A percentile compares a stretch with the other conserved stretches of the same genome.
Conservation (phyloP, 495 filamentous ascomycete species). For the Tuber microsphaerosporum region DNA sequence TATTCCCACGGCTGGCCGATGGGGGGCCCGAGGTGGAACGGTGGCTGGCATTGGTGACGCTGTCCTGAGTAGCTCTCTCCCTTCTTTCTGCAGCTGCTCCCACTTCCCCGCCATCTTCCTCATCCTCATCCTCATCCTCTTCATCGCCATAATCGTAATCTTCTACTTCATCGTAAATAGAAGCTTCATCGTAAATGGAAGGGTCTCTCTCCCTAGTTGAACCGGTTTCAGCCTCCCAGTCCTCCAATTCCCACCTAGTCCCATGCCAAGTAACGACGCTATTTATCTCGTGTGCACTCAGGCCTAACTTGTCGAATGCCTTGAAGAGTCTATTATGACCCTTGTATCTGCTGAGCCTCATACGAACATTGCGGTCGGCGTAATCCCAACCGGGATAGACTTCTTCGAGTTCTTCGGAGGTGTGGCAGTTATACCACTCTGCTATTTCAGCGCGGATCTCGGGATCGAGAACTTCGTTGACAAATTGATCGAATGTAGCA, state of each 20-base stretch:
- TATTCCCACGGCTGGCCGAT: not conserved
- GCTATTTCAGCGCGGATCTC: conserved; percentile 34
- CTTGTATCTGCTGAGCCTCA: conserved; percentile 28
- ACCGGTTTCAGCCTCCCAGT: not conserved
- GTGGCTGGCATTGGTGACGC: not conserved
- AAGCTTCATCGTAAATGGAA: not conserved
- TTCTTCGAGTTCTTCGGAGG: conserved; percentile 26
- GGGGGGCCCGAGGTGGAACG: not conserved
- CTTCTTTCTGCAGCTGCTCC: not conserved
- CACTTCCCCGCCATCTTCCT: not conserved
- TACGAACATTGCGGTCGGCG: conserved; percentile 21
- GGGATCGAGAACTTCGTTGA: conserved; percentile 25
- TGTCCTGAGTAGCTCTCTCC: not conserved
- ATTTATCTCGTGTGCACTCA: conserved; percentile 31
- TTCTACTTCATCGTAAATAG: not conserved
- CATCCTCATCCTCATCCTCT: not conserved
- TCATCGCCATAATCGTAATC: not conserved
- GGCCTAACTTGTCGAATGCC: conserved; percentile 33
- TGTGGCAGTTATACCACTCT: conserved; percentile 25
- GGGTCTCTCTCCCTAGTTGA: not conserved
- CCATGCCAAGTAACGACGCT: conserved; percentile 32
- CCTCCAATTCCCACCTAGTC: conserved; percentile 21
- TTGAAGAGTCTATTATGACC: conserved; percentile 26
- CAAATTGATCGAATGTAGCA: conserved; percentile 28
- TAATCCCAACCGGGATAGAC: conserved; percentile 33